phyloP scores from a whole-genome alignment of 1,284 basidiomycete genomes.

The Puccinia horiana region DNA sequence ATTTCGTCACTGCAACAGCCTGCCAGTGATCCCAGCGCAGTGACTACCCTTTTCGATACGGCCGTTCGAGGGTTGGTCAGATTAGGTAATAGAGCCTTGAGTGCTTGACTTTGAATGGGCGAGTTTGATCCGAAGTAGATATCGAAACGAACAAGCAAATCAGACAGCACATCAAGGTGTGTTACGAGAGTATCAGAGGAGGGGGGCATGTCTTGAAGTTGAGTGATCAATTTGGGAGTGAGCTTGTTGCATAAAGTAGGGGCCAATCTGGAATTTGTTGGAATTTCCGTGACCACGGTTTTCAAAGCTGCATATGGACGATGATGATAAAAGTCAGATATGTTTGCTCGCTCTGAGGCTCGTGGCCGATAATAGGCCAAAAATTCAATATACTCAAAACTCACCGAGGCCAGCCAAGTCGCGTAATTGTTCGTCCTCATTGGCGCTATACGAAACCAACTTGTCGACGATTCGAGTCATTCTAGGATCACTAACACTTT shows the following conservation, averaged over 20 bases:
- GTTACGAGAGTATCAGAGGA: constrained; percentile 84
- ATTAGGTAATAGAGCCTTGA: constrained; percentile 73
- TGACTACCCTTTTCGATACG: constrained; percentile 84
- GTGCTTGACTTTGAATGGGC: constrained; percentile 64
- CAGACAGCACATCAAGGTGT: constrained; percentile 84
- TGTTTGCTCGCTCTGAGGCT: neutral
- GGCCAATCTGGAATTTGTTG: constrained; percentile 75
- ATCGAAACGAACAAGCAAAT: constrained; percentile 84
- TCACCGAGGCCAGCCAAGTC: constrained; percentile 89
- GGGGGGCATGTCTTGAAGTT: constrained; percentile 74
- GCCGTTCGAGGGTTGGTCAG: constrained; percentile 75
- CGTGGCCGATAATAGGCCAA: constrained; percentile 27
- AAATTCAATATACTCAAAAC: constrained; percentile 54
- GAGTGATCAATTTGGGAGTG: constrained; percentile 76
- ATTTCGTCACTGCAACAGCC: constrained; percentile 68
- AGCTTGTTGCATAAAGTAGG: constrained; percentile 78
- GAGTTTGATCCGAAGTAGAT: constrained; percentile 54
- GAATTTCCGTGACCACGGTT: constrained; percentile 86
- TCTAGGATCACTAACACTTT: constrained; percentile 76
- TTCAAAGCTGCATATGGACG: constrained; percentile 70
- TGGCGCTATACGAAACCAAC: constrained; percentile 75
- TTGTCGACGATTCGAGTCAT: constrained; percentile 83
- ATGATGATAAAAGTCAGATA: constrained; percentile 9
- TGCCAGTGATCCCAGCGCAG: constrained; percentile 67
- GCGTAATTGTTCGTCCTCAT: constrained; percentile 82